Base-by-base conservation (phyloP, 441 rosid species). In the Pelargonium cotyledonis region DNA sequence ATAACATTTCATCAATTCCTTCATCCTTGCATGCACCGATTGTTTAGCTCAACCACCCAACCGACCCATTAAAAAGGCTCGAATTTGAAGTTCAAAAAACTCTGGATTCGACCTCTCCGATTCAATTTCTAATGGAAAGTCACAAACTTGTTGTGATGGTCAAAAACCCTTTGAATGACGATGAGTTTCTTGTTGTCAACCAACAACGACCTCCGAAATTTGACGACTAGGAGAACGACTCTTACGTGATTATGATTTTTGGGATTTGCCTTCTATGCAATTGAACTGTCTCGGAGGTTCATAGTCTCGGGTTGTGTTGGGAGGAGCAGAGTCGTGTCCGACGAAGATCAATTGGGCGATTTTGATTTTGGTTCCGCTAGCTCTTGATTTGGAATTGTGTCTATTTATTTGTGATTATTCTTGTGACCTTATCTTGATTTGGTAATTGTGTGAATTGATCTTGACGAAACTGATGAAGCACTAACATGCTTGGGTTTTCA, bases 181-280 rank as follows among this genome's bases (percentile, higher is more conserved):
- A 77, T 41, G 72, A 79, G 44, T 88, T 91, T 67, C 80, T 91
- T 21, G 78, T 93, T 41, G 53, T 76, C 18, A 89, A 79, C 75
- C 95, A 84, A 16, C 55, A 78, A 79, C 75, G 10, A 88, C 97
- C 95, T 5, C 80, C 85, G 12, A 68, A 76, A 74, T 85, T 86
- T 74, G 79, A 78, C 65, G 83, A 88, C 8, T 82, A 80, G 46
- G 86, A 80, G 69, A 89, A 89, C 71, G 95, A 90, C 71, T 86
- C 88, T 40, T 85, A 68, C 51, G 76, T 83, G 98, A 91, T 79
- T 88, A 90, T 66, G 82, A 88, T 79, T 86, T 89, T 67, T 88
- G 92, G 95, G 95, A 93, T 84, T 77, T 93, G 46, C 98, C 96
- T 1, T 88, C 85, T 16, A 74, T 86, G 2, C 72, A 66, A 71